A percentile compares a stretch with the other conserved stretches of the same genome.
Evolutionary conservation across 2,329 filamentous ascomycete species (phyloP).

Genomic region (Byssothecium circinans): DNA sequence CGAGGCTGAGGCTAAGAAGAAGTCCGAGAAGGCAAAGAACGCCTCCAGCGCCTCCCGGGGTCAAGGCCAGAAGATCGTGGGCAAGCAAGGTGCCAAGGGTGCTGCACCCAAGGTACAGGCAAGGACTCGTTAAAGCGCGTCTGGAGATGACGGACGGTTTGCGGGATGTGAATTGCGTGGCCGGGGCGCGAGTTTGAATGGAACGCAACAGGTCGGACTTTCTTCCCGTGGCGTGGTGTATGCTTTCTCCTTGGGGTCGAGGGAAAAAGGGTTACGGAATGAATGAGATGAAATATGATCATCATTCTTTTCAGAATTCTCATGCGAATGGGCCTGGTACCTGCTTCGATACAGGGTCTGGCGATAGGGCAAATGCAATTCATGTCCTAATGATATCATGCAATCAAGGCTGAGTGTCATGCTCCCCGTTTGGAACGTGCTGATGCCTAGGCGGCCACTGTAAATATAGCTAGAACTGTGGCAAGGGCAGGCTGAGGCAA

Average conservation of each 20-base stretch:
- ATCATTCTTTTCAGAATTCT: constrained; percentile 13
- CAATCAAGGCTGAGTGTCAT: constrained; percentile 4
- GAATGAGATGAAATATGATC: constrained; percentile 29
- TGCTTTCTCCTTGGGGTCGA: constrained; percentile 10
- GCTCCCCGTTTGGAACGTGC: background rate
- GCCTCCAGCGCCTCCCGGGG: constrained; percentile 75
- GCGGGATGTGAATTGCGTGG: background rate
- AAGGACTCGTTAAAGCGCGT: constrained; percentile 63
- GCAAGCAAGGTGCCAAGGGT: constrained; percentile 98
- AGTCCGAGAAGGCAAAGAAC: constrained; percentile 98
- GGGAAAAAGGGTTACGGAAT: constrained; percentile 35
- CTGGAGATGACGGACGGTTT: background rate
- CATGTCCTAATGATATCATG: constrained; percentile 33
- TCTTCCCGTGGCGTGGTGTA: background rate
- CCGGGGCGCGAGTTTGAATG: background rate
- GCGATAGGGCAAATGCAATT: constrained; percentile 41
- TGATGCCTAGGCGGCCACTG: background rate
- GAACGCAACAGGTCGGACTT: background rate
- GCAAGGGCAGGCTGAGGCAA: background rate
- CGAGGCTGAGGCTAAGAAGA: constrained; percentile 86
- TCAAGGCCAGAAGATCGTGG: constrained; percentile 76
- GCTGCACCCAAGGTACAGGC: constrained; percentile 81
- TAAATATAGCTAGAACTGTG: background rate
- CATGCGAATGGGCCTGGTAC: constrained; percentile 26
- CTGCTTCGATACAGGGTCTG: constrained; percentile 29